These are phyloP conservation scores for Babesia caballi DNA, from an alignment of 169 alveolate genomes.

Conservation along the genomic window DNA sequence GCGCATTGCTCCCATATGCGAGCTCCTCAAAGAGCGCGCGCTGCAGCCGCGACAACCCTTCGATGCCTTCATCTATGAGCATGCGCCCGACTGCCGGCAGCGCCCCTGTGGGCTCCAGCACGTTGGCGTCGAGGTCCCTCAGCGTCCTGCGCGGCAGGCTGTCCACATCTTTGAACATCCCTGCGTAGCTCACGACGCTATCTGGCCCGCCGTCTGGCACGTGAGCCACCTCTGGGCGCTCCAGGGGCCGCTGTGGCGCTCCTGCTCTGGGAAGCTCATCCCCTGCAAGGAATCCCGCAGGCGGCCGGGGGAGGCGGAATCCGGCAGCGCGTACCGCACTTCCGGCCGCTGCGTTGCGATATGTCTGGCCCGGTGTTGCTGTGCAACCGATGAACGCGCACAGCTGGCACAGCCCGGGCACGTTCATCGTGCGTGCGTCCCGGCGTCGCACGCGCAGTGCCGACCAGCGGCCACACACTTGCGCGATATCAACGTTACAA, in stretches of 20 bases:
- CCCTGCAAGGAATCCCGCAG: not conserved
- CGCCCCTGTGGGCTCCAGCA: conserved; percentile 11
- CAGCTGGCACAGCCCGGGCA: conserved; percentile 12
- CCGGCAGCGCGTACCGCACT: not conserved
- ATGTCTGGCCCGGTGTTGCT: not conserved
- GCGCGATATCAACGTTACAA: too few relatives aligned
- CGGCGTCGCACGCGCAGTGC: not conserved
- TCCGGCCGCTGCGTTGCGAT: not conserved
- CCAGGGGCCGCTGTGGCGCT: not conserved
- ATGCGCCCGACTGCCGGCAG: conserved; percentile 16
- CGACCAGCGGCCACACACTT: not conserved
- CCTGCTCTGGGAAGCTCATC: not conserved
- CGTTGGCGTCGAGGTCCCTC: not conserved
- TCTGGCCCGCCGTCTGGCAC: conserved; percentile 22
- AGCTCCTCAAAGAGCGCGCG: conserved; percentile 41
- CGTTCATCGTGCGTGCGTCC: conserved; percentile 1
- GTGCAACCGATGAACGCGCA: conserved; percentile 13
- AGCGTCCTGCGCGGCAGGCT: conserved; percentile 8
- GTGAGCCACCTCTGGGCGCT: not conserved
- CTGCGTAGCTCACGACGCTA: conserved; percentile 23
- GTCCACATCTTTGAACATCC: conserved; percentile 21
- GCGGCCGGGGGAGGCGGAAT: conserved; percentile 12
- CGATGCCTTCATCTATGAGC: conserved; percentile 9
- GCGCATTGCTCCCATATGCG: conserved; percentile 44
- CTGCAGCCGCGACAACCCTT: conserved; percentile 30